Percentiles rank a stretch among this genome's conserved stretches.
Conservation (phyloP, 805 yeast genomes). For the Candida orba region DNA sequence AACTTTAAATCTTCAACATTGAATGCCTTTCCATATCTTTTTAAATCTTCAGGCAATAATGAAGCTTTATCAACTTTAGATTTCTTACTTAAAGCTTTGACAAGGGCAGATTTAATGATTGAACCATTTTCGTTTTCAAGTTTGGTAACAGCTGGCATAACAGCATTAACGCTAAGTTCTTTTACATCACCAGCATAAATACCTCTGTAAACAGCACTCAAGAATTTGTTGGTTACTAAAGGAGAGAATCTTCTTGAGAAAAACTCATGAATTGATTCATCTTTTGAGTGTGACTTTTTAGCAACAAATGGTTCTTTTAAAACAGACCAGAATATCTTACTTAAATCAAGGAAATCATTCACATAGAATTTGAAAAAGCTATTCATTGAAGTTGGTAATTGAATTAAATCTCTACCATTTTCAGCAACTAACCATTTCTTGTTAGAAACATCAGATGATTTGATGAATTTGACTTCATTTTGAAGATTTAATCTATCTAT, state of each 20-base stretch:
- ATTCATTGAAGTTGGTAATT: conserved; percentile 42
- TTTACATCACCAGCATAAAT: conserved; percentile 82
- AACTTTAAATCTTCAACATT: conserved; percentile 34
- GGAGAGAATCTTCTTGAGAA: conserved; percentile 64
- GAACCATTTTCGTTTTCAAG: conserved; percentile 59
- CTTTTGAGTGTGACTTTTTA: conserved; percentile 29
- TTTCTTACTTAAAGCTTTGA: conserved; percentile 14
- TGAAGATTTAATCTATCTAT: conserved; percentile 38
- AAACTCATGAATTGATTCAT: conserved; percentile 69
- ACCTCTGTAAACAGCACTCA: conserved; percentile 84
- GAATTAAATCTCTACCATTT: conserved; percentile 37
- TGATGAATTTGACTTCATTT: conserved; percentile 52
- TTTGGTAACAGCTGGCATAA: conserved; percentile 47
- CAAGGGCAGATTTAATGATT: conserved; percentile 37
- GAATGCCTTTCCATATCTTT: conserved; percentile 33
- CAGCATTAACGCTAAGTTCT: conserved; percentile 55
- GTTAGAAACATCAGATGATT: conserved; percentile 54
- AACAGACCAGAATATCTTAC: conserved; percentile 36
- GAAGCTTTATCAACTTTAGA: neutral
- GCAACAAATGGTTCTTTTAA: conserved; percentile 45
- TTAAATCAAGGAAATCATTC: conserved; percentile 33
- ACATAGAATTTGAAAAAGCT: conserved; percentile 29
- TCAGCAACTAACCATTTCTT: conserved; percentile 54
- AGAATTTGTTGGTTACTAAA: conserved; percentile 41
- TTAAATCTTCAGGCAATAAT: conserved; percentile 24